Base-by-base conservation (phyloP, 345 rosid genomes). In the Populus tremula region DNA sequence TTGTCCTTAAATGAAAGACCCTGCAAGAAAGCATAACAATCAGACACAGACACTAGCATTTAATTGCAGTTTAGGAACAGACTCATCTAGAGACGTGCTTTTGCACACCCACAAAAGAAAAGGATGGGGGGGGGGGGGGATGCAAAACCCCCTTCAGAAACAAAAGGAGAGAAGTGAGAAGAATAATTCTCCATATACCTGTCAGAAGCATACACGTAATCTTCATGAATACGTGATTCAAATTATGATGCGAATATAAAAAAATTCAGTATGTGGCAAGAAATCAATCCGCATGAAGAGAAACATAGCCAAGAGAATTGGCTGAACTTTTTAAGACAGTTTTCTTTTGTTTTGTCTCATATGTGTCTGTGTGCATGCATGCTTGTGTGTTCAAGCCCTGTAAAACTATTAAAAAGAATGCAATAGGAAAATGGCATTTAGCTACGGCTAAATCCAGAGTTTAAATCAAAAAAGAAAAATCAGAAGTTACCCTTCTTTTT, bases 1-100 rank as follows among this genome's bases (percentile, higher is more conserved):
- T 96, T 76, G 99, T 96, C 88, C 99, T 87, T 77, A 96, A 79
- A 84, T 96, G 99, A 82, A 93, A 96, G 12, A 93, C 94, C 85
- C 99, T 96, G 79, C 29, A 79, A 49, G 69, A 27, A 73, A 67
- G 10, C 74, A 11, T 31, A 78, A 4, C 43, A 69, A 41, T 78
- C 53, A 77, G 54, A 59, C 33, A 29, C 53, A 77, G 54, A 59
- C 33, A 29, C 12, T 35, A 36, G 45, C n/a, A 54, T 41, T 21
- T 62, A 16, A 53, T 66, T 20, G 54, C 31, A 29, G 6, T 33
- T 63, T 8, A 27, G 9, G 17, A 76, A 72, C 8, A 79, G 36
- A 43, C 29, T 16, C 38, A 2, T 21, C 41, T 10, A 21, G 25
- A 38, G 6, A 73, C 2, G 5, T 23, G 61, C 16, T 59, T 70